A percentile compares a stretch with the other conserved stretches of the same genome.
Conservation (phyloP, 768 basidiomycete genomes). For the Mycena haematopus region DNA sequence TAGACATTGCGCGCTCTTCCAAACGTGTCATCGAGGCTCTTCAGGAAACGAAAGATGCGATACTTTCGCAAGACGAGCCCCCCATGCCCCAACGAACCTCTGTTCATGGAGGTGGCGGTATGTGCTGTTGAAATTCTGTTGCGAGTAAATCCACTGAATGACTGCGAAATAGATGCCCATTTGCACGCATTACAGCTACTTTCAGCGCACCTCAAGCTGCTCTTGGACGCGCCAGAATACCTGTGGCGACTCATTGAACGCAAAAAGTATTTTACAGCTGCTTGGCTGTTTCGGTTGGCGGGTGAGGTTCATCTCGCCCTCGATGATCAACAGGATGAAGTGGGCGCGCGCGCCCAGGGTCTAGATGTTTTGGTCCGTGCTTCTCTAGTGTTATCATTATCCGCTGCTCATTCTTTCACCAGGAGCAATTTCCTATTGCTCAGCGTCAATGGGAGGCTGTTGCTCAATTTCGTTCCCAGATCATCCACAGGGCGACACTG, state of each 20-base stretch:
- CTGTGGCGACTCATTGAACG: constrained; percentile 87
- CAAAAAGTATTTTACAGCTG: constrained; percentile 80
- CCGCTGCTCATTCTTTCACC: constrained; percentile 11
- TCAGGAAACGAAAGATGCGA: constrained; percentile 63
- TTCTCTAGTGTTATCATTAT: not conserved
- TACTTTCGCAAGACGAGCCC: constrained; percentile 54
- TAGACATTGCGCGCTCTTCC: constrained; percentile 75
- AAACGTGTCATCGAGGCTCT: constrained; percentile 67
- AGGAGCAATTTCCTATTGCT: constrained; percentile 89
- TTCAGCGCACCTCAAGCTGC: constrained; percentile 89
- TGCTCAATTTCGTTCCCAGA: constrained; percentile 85
- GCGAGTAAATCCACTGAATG: constrained; percentile 9
- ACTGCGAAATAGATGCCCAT: constrained; percentile 59
- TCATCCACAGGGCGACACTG: constrained; percentile 85
- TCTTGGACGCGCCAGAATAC: constrained; percentile 91
- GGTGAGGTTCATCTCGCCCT: constrained; percentile 85
- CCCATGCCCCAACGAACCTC: constrained; percentile 50
- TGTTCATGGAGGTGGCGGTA: constrained; percentile 50
- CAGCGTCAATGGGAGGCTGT: constrained; percentile 95
- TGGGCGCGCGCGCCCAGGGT: constrained; percentile 61
- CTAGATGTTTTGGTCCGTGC: constrained; percentile 66
- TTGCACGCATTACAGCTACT: constrained; percentile 73
- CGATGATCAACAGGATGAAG: constrained; percentile 69
- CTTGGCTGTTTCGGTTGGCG: constrained; percentile 87
- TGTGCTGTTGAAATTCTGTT: constrained; percentile 24